Base-by-base conservation (phyloP, 2,329 filamentous ascomycete genomes). In the Colletotrichum neosansevieriae region DNA sequence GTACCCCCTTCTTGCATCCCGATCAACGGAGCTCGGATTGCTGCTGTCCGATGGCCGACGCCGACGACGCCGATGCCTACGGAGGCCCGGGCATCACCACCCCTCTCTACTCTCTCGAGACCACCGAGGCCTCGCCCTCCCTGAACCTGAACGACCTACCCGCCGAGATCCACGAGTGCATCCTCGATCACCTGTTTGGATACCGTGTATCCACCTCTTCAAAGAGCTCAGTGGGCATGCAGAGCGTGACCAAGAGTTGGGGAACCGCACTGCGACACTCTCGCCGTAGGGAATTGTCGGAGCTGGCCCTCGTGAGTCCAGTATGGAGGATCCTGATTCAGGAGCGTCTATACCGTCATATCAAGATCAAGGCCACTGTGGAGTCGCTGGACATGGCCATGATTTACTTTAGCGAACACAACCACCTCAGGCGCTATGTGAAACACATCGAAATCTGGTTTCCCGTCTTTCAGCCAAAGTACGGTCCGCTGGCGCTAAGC, bases 361-460 rank as follows among this genome's bases (percentile, higher is more conserved):
- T 94, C 79, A 93, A 93, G 78, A 82, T 94, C 72, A 92, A 92
- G 79, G 91, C 90, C 0, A 92, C 90, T 0, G 81, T 86, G 42
- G 83, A 86, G n/a, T 90, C 86, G 15, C 79, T 92, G 45, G 80
- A 86, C 47, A 83, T 88, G 54, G 87, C 90, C 6, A 82, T 86
- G 70, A 71, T 80, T 38, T 93, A 91, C 82, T 91, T 94, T 72
- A 77, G 80, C 15, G 72, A 78, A 10, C 84, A 89, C 67, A 81
- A 84, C 32, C 87, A 92, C 73, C 84, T 94, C 6, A 84, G 86
- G 19, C 73, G 79, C 9, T 88, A 92, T 72, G 88, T 94, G 68
- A 89, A 89, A 71, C 91, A 94, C 74, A 86, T 93, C 67, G 91
- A 94, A 78, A 84, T 93, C 47, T 94, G 91, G 91, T 92, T 94